phyloP scores from a whole-genome alignment of 257 asterid species.

The Thymus quinquecostatus region DNA sequence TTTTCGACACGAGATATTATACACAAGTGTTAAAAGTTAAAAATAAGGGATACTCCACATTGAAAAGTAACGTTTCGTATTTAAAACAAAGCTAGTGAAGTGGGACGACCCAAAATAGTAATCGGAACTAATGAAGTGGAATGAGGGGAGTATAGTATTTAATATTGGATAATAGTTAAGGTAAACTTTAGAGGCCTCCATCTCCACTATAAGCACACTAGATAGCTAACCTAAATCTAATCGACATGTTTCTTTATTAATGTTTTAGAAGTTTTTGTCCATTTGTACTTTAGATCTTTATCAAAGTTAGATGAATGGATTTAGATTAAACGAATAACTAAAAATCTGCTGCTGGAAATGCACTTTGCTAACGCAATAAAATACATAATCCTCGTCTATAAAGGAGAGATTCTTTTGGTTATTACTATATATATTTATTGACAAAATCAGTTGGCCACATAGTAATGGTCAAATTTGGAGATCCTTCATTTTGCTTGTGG shows the following conservation, averaged over 20 bases:
- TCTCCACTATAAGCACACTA: constrained; percentile 27
- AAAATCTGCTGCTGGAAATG: constrained; percentile 32
- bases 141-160: no score
- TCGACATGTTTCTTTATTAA: not conserved
- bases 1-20: no score
- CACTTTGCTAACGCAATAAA: constrained; percentile 22
- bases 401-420: constrained; percentile 26
- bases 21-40: no score
- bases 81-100: no score
- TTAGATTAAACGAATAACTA: constrained; percentile 34
- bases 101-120: no score
- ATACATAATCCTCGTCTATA: not conserved
- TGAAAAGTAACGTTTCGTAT: no score
- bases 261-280: constrained; percentile 8
- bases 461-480: not conserved
- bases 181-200: constrained; percentile 19
- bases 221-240: not conserved
- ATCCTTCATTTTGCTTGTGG: constrained; percentile 29
- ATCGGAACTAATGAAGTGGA: no score
- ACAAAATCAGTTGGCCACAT: not conserved
- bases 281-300: constrained; percentile 26
- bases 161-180: not conserved
- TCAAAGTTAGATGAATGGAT: constrained; percentile 12
- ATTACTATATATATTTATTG: not conserved
- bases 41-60: no score